Base-by-base conservation (phyloP, 2,329 filamentous ascomycete species). In the Microsporum canis region DNA sequence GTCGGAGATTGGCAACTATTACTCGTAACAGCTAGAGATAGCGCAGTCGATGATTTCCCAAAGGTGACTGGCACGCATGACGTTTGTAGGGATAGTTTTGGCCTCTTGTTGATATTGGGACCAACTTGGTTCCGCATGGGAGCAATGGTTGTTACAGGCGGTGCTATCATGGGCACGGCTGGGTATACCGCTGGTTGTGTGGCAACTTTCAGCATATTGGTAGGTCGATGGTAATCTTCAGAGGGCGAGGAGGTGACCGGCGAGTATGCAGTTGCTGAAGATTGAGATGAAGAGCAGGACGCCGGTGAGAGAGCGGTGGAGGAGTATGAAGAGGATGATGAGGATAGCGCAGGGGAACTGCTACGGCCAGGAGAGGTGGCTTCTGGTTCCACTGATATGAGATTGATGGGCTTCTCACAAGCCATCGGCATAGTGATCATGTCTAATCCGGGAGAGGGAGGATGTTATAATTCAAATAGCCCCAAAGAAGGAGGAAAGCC, bases 1-100 rank as follows among this genome's bases (percentile, higher is more conserved):
- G 83, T 86, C 8, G 84, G 84, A 5, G 84, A 85, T 34, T 79
- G 77, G 1, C 72, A 70, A 5, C 72, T 62, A 3, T 64, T 68
- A n/a, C 80, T 75, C 57, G 79, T 80, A 1, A 79, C 79, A 51
- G 80, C 77, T 56, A 83, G 74, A 12, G 80, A 78, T 53, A 84
- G 71, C 60, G 78, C 79, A 29, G 72, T 75, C n/a, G 79, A 78
- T 41, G 77, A 78, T 63, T 79, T 82, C 61, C 80, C 80, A 69
- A 82, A 83, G 27, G 78, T 77, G 58, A 78, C 74, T 41, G 76
- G 75, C 1, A 78, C 70, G 49, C 74, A 72, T 10, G 79, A 72
- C 10, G 84, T 86, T 72, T 86, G 81, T 59, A 86, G 76, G 43
- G 81, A 82, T 58, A 86, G 77, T 71, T 84, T 85, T 1, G 84